Percentiles rank a stretch among this genome's conserved stretches.
Evolutionary conservation across 352 stramenopile genomes (phyloP).

Genomic region (Phytophthora meadii): DNA sequence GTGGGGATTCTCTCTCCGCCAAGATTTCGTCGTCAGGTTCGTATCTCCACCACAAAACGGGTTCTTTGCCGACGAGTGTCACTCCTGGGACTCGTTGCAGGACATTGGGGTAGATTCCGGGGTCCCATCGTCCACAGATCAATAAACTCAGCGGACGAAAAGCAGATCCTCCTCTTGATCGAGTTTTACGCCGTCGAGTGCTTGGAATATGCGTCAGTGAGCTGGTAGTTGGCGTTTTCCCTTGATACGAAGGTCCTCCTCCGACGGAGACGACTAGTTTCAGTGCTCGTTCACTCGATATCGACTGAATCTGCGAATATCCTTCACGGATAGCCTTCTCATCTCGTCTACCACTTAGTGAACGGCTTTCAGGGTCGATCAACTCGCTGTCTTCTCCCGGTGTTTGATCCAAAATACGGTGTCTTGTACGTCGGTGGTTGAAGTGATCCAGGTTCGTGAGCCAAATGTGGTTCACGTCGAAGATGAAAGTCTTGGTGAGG

Average conservation of each 20-base stretch:
- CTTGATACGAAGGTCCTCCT: slow-evolving; percentile 16
- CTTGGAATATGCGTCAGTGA: slow-evolving; percentile 8
- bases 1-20: slow-evolving; percentile 3
- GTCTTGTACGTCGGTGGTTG: slow-evolving; percentile 47
- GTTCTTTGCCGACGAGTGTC: slow-evolving; percentile 40
- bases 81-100: slow-evolving; percentile 54
- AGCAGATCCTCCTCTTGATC: slow-evolving; percentile 17
- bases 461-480: slow-evolving; percentile 92
- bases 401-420: slow-evolving; percentile 5
- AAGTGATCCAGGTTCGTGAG: slow-evolving; percentile 92
- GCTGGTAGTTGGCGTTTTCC: slow-evolving; percentile 6
- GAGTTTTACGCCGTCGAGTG: slow-evolving; percentile 22
- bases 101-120: slow-evolving; percentile 22
- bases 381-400: slow-evolving; percentile 29
- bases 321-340: slow-evolving; percentile 65
- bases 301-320: slow-evolving; percentile 82
- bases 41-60: slow-evolving; percentile 69
- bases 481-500: slow-evolving; percentile 82
- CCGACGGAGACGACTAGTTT: slow-evolving; percentile 55
- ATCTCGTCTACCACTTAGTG: slow-evolving; percentile 58
- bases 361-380: slow-evolving; percentile 18
- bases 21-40: slow-evolving; percentile 39
- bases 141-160: slow-evolving; percentile 63
- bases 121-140: slow-evolving; percentile 59
- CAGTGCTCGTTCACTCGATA: slow-evolving; percentile 67